Percentiles rank a stretch among this genome's conserved stretches.
phyloP scores from a whole-genome alignment of 768 basidiomycete species.

The Artomyces pyxidatus region DNA sequence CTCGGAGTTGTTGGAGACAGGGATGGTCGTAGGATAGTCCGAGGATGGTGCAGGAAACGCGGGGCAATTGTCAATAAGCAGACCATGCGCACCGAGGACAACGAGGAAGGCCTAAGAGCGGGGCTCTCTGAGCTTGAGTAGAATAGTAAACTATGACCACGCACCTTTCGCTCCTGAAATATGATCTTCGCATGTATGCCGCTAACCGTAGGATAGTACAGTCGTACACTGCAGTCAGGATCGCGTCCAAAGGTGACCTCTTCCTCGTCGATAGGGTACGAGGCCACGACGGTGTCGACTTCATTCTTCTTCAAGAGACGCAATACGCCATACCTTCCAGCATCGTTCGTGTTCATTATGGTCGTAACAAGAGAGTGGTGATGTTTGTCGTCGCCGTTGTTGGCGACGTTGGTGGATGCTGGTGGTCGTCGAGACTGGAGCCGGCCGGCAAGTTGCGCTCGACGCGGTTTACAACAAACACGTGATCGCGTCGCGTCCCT shows the following conservation, averaged over 20 bases:
- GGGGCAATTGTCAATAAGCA: constrained; percentile 53
- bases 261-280: constrained; percentile 66
- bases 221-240: constrained; percentile 51
- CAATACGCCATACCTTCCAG: constrained; percentile 62
- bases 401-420: background rate
- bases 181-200: constrained; percentile 59
- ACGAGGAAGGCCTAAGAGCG: constrained; percentile 62
- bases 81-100: constrained; percentile 50
- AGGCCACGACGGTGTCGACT: constrained; percentile 40
- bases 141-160: constrained; percentile 6
- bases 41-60: constrained; percentile 39
- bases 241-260: constrained; percentile 64
- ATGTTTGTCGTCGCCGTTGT: background rate
- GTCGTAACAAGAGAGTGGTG: background rate
- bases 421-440: background rate
- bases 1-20: constrained; percentile 55
- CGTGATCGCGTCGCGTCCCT: constrained; percentile 15
- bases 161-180: constrained; percentile 57
- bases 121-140: too few species aligned
- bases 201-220: constrained; percentile 61
- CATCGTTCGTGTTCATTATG: constrained; percentile 32
- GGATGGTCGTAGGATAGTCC: constrained; percentile 39
- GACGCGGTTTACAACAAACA: constrained; percentile 10
- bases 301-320: constrained; percentile 51
- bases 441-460: background rate